phyloP scores from a whole-genome alignment of 257 asterid species.

The Eucommia ulmoides region DNA sequence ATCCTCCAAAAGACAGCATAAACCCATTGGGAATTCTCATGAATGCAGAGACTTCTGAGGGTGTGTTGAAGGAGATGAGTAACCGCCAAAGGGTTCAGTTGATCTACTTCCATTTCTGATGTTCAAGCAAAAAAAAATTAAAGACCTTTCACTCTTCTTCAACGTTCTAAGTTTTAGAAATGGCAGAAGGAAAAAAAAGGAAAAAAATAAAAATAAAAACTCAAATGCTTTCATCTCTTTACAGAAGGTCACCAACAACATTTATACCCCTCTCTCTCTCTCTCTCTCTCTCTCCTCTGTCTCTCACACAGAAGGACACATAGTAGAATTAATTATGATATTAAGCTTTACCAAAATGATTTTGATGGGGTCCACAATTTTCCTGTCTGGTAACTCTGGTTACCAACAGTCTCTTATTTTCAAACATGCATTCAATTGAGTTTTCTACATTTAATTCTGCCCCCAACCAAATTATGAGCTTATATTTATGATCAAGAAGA shows the following conservation, averaged over 20 bases:
- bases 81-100: slow-evolving; percentile 67
- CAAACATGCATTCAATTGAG: slow-evolving; percentile 29
- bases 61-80: slow-evolving; percentile 99
- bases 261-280: slow-evolving; percentile 12
- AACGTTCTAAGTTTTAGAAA: neutral
- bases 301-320: slow-evolving; percentile 40
- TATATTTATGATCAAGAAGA: slow-evolving; percentile 23
- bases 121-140: no score
- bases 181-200: no score
- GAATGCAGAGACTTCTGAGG: slow-evolving; percentile 81
- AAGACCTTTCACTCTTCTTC: slow-evolving; percentile 5
- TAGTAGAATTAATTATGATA: no score
- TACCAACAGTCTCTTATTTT: slow-evolving; percentile 15
- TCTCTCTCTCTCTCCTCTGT: slow-evolving; percentile 5
- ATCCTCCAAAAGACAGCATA: slow-evolving; percentile 99
- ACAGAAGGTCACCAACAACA: neutral
- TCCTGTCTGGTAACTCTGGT: slow-evolving; percentile 16
- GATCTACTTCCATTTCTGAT: slow-evolving; percentile 56
- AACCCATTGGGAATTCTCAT: slow-evolving; percentile 94
- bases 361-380: slow-evolving; percentile 38
- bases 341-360: slow-evolving; percentile 34
- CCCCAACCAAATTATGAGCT: slow-evolving; percentile 37
- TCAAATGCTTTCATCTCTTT: neutral
- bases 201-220: neutral
- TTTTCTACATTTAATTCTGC: slow-evolving; percentile 14